A percentile compares a stretch with the other conserved stretches of the same genome.
These are phyloP conservation scores for Cantharellus anzutake DNA, from an alignment of 768 basidiomycete genomes.

Conservation along the genomic window DNA sequence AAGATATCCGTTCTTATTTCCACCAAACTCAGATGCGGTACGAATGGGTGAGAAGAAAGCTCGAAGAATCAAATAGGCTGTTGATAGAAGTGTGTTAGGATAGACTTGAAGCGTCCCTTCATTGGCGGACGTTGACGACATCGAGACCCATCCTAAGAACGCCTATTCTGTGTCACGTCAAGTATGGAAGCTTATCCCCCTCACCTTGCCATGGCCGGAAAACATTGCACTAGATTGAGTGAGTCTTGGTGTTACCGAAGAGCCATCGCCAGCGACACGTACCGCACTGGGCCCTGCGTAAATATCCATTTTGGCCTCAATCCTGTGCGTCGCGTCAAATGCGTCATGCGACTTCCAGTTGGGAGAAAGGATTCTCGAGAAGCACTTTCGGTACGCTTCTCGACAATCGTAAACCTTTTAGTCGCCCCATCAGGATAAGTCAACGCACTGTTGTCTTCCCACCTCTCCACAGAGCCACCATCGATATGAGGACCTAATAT, in stretches of 20 bases:
- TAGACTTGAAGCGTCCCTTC: slow-evolving; percentile 50
- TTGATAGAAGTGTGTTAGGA: slow-evolving; percentile 33
- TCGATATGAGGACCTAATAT: slow-evolving; percentile 19
- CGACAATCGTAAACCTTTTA: neutral
- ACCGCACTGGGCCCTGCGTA: slow-evolving; percentile 26
- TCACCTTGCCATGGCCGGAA: slow-evolving; percentile 12
- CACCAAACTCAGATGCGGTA: neutral
- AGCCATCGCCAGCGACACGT: neutral
- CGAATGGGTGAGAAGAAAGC: slow-evolving; percentile 37
- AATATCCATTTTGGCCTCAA: slow-evolving; percentile 43
- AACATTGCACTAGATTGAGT: slow-evolving; percentile 13
- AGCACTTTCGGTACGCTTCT: slow-evolving; percentile 9
- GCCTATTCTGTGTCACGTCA: slow-evolving; percentile 10
- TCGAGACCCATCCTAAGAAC: slow-evolving; percentile 28
- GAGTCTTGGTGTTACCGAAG: neutral
- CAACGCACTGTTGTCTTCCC: slow-evolving; percentile 32
- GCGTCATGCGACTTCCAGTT: slow-evolving; percentile 49
- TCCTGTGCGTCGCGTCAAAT: slow-evolving; percentile 27
- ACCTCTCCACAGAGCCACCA: slow-evolving; percentile 61
- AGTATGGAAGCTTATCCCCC: neutral
- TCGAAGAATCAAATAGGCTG: slow-evolving; percentile 42
- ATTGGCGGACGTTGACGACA: slow-evolving; percentile 32
- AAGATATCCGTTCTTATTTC: slow-evolving; percentile 15
- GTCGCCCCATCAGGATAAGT: neutral
- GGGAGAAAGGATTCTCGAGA: slow-evolving; percentile 33